Percentiles rank a stretch among this genome's conserved stretches.
phyloP scores from a whole-genome alignment of 2,329 filamentous ascomycete genomes.

The Chaetomium strumarium region DNA sequence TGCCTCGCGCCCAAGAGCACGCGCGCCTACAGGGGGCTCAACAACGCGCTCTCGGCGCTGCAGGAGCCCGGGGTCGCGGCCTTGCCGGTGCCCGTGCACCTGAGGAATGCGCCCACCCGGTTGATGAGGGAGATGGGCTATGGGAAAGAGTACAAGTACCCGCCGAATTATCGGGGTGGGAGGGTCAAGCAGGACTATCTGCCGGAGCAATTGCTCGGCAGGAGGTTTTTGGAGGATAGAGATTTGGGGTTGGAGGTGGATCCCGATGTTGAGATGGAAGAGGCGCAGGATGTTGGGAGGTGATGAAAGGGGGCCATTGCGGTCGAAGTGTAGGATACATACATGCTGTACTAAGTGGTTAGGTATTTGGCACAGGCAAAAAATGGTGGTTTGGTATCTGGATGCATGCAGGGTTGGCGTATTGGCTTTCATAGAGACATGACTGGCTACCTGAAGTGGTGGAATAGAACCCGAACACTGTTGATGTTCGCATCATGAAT shows the following conservation, averaged over 20 bases:
- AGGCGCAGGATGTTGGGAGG: neutral
- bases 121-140: conserved; percentile 92
- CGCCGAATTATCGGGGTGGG: conserved; percentile 81
- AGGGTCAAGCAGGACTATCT: conserved; percentile 83
- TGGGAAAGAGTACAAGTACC: conserved; percentile 92
- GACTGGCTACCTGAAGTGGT: no score
- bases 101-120: conserved; percentile 86
- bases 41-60: conserved; percentile 72
- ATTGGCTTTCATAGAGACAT: no score
- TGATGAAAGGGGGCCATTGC: neutral
- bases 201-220: conserved; percentile 66
- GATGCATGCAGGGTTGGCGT: no score
- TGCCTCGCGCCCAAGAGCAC: conserved; percentile 80
- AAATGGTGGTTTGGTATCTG: no score
- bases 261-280: conserved; percentile 50
- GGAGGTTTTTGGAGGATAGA: conserved; percentile 69
- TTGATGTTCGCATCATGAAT: no score
- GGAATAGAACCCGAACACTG: no score
- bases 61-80: conserved; percentile 77
- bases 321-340: no score
- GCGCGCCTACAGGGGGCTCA: conserved; percentile 73
- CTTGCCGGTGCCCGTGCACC: conserved; percentile 76
- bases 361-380: no score
- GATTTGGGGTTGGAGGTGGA: conserved; percentile 79
- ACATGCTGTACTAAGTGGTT: no score